These are phyloP conservation scores for Aspergillus floridensis DNA, from an alignment of 2,329 filamentous ascomycete species.

Conservation along the genomic window DNA sequence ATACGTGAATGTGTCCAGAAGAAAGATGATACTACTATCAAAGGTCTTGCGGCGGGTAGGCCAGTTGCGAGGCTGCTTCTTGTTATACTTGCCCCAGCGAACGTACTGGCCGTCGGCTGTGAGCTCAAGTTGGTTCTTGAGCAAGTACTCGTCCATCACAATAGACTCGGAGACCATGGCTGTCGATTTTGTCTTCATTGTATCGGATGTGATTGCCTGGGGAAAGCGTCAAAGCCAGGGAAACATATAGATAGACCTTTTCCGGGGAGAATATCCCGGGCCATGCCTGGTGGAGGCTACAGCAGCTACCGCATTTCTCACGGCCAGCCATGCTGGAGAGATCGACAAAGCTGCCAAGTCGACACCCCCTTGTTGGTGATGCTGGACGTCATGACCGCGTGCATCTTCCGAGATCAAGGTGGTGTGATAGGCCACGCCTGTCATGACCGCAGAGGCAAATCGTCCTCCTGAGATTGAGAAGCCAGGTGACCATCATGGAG, in stretches of 20 bases:
- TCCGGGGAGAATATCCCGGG: background rate
- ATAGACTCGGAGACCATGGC: background rate
- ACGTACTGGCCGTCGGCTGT: slow-evolving; percentile 3
- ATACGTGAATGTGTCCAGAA: slow-evolving; percentile 4
- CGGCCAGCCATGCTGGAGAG: background rate
- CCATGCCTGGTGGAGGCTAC: background rate
- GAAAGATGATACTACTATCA: slow-evolving; percentile 1
- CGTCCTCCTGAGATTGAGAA: background rate
- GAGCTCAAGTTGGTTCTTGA: slow-evolving; percentile 1
- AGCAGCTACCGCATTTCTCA: background rate
- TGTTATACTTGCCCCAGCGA: slow-evolving; percentile 2
- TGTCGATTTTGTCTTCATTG: background rate
- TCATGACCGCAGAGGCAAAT: background rate
- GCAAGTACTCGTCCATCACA: background rate
- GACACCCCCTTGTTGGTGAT: background rate
- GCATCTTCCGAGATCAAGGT: background rate
- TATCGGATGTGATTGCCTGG: background rate
- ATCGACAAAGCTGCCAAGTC: background rate
- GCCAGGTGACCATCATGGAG: background rate
- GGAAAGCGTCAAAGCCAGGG: background rate
- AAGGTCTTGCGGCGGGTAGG: background rate
- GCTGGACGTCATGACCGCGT: background rate
- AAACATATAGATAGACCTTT: background rate
- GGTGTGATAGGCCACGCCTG: background rate
- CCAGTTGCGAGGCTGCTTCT: slow-evolving; percentile 3